phyloP scores from a whole-genome alignment of 1,139 yeast genomes.

The Candida freyschussii region DNA sequence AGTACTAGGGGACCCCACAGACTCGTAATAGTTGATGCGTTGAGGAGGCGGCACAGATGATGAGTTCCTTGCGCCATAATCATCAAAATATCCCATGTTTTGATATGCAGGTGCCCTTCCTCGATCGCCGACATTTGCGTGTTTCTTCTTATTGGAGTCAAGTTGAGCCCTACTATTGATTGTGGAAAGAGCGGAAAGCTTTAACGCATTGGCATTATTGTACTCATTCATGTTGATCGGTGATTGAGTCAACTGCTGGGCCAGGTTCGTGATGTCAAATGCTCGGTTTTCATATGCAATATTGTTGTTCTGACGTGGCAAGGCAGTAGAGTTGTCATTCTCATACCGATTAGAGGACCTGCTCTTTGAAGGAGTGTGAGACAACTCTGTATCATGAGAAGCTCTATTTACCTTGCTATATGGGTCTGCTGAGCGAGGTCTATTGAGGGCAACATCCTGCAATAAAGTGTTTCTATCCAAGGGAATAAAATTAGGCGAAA shows the following conservation, averaged over 20 bases:
- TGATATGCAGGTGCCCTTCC: conserved; percentile 4
- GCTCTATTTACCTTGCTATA: conserved; percentile 19
- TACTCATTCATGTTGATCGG: conserved; percentile 30
- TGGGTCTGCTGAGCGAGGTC: conserved; percentile 42
- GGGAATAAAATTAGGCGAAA: conserved; percentile 21
- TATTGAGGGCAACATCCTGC: conserved; percentile 16
- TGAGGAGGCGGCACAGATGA: conserved; percentile 15
- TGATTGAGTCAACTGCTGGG: conserved; percentile 25
- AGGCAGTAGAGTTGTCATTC: conserved; percentile 11
- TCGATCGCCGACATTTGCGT: conserved; percentile 10
- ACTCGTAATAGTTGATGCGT: conserved; percentile 14
- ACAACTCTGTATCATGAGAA: conserved; percentile 10
- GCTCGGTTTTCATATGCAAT: conserved; percentile 31
- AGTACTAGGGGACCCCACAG: conserved; percentile 1
- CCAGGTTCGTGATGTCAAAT: conserved; percentile 30
- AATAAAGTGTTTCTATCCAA: conserved; percentile 17
- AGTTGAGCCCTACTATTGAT: conserved; percentile 57
- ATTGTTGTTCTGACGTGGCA: too few species aligned
- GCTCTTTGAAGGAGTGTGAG: conserved; percentile 20
- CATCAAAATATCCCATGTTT: conserved; percentile 4
- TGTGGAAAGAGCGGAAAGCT: conserved; percentile 60
- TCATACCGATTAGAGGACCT: conserved; percentile 18
- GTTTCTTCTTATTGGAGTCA: conserved; percentile 44
- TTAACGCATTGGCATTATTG: conserved; percentile 43
- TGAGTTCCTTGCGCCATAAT: conserved; percentile 10